phyloP scores from a whole-genome alignment of 352 stramenopile genomes.

The Pythium sp. region DNA sequence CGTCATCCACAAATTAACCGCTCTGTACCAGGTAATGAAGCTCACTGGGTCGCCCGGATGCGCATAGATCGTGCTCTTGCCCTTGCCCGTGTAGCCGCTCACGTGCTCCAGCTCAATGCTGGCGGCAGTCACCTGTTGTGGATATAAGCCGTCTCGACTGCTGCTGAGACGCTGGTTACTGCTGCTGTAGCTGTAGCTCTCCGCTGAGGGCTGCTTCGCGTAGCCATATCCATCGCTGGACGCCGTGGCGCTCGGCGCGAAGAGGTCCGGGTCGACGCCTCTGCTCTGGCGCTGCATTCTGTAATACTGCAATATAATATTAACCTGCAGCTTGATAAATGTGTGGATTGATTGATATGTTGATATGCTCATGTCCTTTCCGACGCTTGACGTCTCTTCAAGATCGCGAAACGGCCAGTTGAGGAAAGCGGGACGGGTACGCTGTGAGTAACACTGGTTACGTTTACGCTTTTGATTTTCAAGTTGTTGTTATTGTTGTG shows the following conservation, averaged over 20 bases:
- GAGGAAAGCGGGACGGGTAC: not conserved
- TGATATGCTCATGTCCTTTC: not conserved
- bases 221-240: not conserved
- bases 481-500: not conserved
- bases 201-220: not conserved
- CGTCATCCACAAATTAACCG: not conserved
- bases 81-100: constrained; percentile 54
- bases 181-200: constrained; percentile 2
- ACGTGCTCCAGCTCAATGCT: constrained; percentile 70
- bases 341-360: no score
- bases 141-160: constrained; percentile 19
- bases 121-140: constrained; percentile 8
- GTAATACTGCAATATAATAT: not conserved
- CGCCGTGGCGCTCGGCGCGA: constrained; percentile 34
- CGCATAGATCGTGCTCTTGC: constrained; percentile 50
- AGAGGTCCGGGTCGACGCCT: constrained; percentile 51
- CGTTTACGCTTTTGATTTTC: not conserved
- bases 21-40: constrained; percentile 50
- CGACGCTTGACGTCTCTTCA: constrained; percentile 2
- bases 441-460: not conserved
- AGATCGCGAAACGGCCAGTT: constrained; percentile 4
- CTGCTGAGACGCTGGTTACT: constrained; percentile 12
- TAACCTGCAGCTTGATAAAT: not conserved
- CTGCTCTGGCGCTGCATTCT: constrained; percentile 33
- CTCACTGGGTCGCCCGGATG: constrained; percentile 45